These are phyloP conservation scores for Tulasnella sp. DNA, from an alignment of 768 basidiomycete species.

Conservation along the genomic window DNA sequence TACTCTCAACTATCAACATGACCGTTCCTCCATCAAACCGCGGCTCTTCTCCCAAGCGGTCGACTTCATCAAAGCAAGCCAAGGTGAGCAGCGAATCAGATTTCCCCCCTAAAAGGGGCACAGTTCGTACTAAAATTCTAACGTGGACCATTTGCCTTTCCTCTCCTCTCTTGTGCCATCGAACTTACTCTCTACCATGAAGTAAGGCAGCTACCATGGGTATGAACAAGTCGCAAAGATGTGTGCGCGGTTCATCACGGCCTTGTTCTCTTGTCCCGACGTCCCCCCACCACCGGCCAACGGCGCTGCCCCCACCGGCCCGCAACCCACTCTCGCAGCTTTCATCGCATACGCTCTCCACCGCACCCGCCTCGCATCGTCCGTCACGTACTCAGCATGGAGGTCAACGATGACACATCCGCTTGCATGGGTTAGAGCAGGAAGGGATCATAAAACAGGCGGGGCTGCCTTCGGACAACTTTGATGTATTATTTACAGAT, in stretches of 20 bases:
- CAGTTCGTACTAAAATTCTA: conserved; percentile 10
- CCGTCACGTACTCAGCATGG: too few species aligned
- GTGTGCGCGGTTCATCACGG: conserved; percentile 78
- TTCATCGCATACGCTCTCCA: too few species aligned
- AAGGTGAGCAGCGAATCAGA: conserved; percentile 13
- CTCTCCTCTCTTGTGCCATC: background rate
- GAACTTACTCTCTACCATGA: too few species aligned
- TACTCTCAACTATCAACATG: background rate
- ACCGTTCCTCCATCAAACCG: conserved; percentile 23
- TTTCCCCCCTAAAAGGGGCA: background rate
- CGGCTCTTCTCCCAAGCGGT: conserved; percentile 24
- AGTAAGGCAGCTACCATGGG: conserved; percentile 57
- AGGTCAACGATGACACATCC: too few species aligned
- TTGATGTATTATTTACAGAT: too few species aligned
- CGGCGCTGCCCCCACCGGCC: conserved; percentile 48
- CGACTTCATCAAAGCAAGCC: conserved; percentile 29
- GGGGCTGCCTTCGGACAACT: too few species aligned
- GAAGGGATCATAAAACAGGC: too few species aligned
- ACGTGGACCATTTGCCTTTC: background rate
- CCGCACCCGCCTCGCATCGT: too few species aligned
- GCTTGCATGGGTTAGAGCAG: too few species aligned
- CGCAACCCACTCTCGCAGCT: conserved; percentile 61
- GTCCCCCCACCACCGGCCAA: conserved; percentile 56
- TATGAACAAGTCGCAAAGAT: conserved; percentile 72
- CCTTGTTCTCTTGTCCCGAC: conserved; percentile 86